Base-by-base conservation (phyloP, 139 green algal genomes). In the Chlamydomonas applanata region DNA sequence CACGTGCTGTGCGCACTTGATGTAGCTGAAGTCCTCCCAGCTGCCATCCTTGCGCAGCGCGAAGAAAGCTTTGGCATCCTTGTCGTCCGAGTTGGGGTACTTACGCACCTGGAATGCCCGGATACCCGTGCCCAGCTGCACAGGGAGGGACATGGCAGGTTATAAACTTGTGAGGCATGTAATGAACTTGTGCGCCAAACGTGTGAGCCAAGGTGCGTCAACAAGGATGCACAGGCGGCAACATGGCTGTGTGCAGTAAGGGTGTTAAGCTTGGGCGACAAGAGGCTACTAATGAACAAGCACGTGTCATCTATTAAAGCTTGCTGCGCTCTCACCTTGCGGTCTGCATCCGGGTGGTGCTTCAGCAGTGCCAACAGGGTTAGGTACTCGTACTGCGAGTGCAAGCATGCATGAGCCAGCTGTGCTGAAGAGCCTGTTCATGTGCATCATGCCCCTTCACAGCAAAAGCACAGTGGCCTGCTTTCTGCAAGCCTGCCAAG, bases 21-120 rank as follows among this genome's bases (percentile, higher is more conserved):
- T 57, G 81, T 92, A 93, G 4, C 79, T 89, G 46, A 95, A 91
- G 81, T 95, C 91, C 76, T 95, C 91, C 0, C 68, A 29, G 11
- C 7, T 85, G 75, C 88, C 87, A 74, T 94, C 86, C 9, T 78
- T 78, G 49, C 84, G 88, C 9, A 91, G 40, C 0, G 86, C 75
- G 69, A 84, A 82, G 63, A 92, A 92, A 56, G 88, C 91, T 16
- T 24, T 27, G 61, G 83, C 75, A 22, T 69, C 33, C 62, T 49
- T n/a, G 33, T 29, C 62, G 25, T 65, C 57, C 27, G 40, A 49
- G 7, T 35, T 65, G 57, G 25, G n/a, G 57, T 65, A 74, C 46
- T n/a, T 11, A 1, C 80, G 83, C 3, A 93, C 74, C 64, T 91
- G 83, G 53, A 93, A 82, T 11, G 83, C 73, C 2, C 36, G 27